Evolutionary conservation across 768 basidiomycete species (phyloP), one percentile per base, ranked within the genome.

Genomic region (Suillus americanus): DNA sequence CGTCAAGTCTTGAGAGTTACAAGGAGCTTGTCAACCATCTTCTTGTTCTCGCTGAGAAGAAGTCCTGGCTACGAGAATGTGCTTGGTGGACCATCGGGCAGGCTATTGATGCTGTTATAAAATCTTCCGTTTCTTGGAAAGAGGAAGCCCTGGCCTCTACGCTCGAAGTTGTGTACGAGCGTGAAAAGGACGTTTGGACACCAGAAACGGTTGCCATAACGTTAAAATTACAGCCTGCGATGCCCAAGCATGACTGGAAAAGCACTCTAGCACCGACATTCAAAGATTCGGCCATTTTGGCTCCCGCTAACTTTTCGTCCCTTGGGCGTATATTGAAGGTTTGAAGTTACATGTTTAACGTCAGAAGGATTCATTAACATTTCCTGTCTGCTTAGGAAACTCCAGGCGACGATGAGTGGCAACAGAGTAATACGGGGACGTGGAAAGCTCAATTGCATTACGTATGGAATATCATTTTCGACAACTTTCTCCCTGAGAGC

Each of bases 371-470:
- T 66, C 51, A 63, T 66, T 72, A 56, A 70, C 59, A 48, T 56
- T 18, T 41, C 6, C 16, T n/a, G 51, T 2, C 61, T 48, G 25
- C 25, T 3, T 64, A 91, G 90, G 89, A 89, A 73, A 82, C 83
- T 18, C 79, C 81, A 9, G 71, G 79, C 43, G 87, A 87, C 5
- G 85, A 87, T 18, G 84, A 83, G 20, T 73, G 76, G 2, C 72
- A 81, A 13, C 87, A 87, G 64, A 76, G 83, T 2, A 80, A 81
- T 13, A 77, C 82, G 41, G 85, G 85, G 41, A 75, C 85, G 16
- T 94, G 95, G 95, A 96, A 92, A 74, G 89, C 95, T 63, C 89
- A 95, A 72, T 81, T 96, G 50, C 97, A 97, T 73, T 95, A 93
- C 74, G 92, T 89, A 28, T 99, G 97, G 97, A 86, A 88, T 66